phyloP scores from a whole-genome alignment of 441 rosid genomes.

The Biscutella laevigata region DNA sequence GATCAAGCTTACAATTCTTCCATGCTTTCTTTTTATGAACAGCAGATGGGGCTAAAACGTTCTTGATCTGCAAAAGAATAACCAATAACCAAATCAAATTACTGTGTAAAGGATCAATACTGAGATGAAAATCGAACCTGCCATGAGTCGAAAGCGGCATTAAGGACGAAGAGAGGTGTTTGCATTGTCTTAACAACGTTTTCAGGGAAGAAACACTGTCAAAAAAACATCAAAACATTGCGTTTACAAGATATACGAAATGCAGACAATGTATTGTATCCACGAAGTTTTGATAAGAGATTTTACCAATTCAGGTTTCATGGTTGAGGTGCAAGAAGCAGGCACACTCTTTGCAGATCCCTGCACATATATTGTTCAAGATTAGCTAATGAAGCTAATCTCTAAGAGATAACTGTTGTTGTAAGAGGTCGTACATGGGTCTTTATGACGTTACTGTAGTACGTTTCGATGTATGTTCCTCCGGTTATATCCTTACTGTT shows the following conservation, averaged over 20 bases:
- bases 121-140: constrained; percentile 48
- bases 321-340: constrained; percentile 60
- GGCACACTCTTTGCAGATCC: constrained; percentile 75
- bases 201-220: constrained; percentile 97
- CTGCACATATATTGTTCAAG: constrained; percentile 30
- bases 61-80: constrained; percentile 49
- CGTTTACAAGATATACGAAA: not conserved
- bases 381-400: not conserved
- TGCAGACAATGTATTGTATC: not conserved
- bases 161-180: constrained; percentile 74
- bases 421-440: constrained; percentile 42
- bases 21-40: constrained; percentile 55
- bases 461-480: constrained; percentile 44
- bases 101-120: no score
- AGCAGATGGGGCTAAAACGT: constrained; percentile 72
- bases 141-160: constrained; percentile 91
- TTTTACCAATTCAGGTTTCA: constrained; percentile 56
- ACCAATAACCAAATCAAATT: not conserved
- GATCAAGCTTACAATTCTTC: constrained; percentile 67
- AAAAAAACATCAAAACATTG: not conserved
- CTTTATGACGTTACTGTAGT: constrained; percentile 46
- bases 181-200: constrained; percentile 41
- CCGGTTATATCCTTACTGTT: constrained; percentile 75
- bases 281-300: not conserved
- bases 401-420: not conserved